Conservation (phyloP, 441 rosid genomes). For the Viola pubescens region DNA sequence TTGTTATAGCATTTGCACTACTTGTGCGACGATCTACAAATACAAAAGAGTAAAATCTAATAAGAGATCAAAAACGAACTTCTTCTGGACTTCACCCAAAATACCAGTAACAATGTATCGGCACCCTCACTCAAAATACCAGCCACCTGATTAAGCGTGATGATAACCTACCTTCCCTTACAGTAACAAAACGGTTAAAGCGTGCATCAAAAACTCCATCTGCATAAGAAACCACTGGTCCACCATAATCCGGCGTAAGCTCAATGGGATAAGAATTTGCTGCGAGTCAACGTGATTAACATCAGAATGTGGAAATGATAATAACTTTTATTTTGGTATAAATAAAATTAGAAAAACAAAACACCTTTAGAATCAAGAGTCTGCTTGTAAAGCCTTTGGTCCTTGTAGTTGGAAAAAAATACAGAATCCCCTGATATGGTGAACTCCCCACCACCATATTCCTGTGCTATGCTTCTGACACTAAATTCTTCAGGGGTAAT, state of each 20-base stretch:
- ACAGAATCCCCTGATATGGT: conserved; percentile 42
- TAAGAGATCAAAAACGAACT: neutral
- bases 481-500: conserved; percentile 75
- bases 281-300: neutral
- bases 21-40: conserved; percentile 57
- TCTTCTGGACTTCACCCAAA: neutral
- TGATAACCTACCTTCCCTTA: conserved; percentile 64
- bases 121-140: neutral
- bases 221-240: conserved; percentile 59
- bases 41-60: conserved; percentile 3
- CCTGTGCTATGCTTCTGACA: conserved; percentile 75
- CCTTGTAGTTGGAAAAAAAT: conserved; percentile 79
- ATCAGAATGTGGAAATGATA: neutral
- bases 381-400: conserved; percentile 81
- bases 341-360: neutral
- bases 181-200: conserved; percentile 56
- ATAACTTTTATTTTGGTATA: neutral
- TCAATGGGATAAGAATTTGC: conserved; percentile 53
- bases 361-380: conserved; percentile 36
- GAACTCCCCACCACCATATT: conserved; percentile 93
- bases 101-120: neutral
- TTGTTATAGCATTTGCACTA: conserved; percentile 51
- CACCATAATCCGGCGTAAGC: conserved; percentile 72
- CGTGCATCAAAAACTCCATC: conserved; percentile 77
- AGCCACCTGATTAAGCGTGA: neutral